Evolutionary conservation across 148 eudicot species (phyloP).

Genomic region (Salicornia ramosissima): DNA sequence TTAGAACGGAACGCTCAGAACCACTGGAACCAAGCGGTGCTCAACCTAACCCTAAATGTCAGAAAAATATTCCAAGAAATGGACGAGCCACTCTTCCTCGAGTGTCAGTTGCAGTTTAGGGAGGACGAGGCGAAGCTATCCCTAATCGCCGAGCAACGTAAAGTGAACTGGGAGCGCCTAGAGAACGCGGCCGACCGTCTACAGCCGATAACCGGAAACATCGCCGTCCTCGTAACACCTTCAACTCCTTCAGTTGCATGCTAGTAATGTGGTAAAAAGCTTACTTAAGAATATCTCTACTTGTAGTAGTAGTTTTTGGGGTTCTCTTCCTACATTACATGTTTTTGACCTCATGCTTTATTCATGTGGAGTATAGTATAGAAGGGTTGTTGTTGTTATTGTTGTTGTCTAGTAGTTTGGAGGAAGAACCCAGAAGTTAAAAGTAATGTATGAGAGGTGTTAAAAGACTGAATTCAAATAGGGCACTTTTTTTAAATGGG

Average conservation of each 20-base stretch:
- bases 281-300: not conserved
- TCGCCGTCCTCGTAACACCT: slow-evolving; percentile 64
- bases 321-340: slow-evolving; percentile 10
- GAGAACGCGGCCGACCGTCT: slow-evolving; percentile 74
- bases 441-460: slow-evolving; percentile 28
- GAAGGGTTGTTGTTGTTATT: not conserved
- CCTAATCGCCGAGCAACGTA: slow-evolving; percentile 44
- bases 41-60: slow-evolving; percentile 70
- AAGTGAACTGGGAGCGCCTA: slow-evolving; percentile 62
- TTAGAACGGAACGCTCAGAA: slow-evolving; percentile 64
- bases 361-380: slow-evolving; percentile 5
- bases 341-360: slow-evolving; percentile 17
- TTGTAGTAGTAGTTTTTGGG: slow-evolving; percentile 17
- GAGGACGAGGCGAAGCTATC: slow-evolving; percentile 52
- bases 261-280: slow-evolving; percentile 19
- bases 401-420: slow-evolving; percentile 7
- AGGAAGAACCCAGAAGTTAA: slow-evolving; percentile 12
- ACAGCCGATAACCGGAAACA: slow-evolving; percentile 61
- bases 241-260: slow-evolving; percentile 39
- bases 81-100: slow-evolving; percentile 62
- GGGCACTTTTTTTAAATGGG: slow-evolving; percentile 31
- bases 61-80: slow-evolving; percentile 72
- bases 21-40: slow-evolving; percentile 95
- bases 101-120: slow-evolving; percentile 49
- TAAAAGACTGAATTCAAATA: slow-evolving; percentile 20